Conservation (phyloP, 805 yeast species). For the Myxozyma geophila region DNA sequence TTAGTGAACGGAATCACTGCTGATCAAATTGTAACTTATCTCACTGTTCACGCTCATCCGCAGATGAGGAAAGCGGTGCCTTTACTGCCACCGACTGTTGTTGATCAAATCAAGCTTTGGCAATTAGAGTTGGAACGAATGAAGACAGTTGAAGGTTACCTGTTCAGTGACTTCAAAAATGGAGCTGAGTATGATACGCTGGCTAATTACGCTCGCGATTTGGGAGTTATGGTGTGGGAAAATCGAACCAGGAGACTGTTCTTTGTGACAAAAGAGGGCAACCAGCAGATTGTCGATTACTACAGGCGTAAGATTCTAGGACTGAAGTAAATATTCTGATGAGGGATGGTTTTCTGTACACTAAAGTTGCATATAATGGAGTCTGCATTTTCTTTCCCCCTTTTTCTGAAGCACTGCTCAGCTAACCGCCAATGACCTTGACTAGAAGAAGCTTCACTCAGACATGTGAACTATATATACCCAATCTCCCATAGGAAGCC, state of each 20-base stretch:
- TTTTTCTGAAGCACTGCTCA: no score
- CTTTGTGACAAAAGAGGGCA: slow-evolving; percentile 87
- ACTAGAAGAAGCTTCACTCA: no score
- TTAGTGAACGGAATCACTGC: slow-evolving; percentile 88
- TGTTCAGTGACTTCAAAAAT: slow-evolving; percentile 82
- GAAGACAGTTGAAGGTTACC: slow-evolving; percentile 79
- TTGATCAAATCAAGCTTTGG: slow-evolving; percentile 95
- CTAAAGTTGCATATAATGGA: slow-evolving; percentile 9
- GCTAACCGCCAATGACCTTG: no score
- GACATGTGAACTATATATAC: no score
- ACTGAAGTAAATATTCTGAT: not conserved
- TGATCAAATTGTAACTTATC: slow-evolving; percentile 86
- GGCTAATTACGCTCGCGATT: slow-evolving; percentile 79
- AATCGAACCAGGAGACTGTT: slow-evolving; percentile 70
- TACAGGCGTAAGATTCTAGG: slow-evolving; percentile 58
- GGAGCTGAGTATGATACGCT: slow-evolving; percentile 76
- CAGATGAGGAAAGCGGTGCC: slow-evolving; percentile 73
- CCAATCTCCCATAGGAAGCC: not conserved
- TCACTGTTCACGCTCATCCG: slow-evolving; percentile 91
- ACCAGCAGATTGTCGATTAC: slow-evolving; percentile 86
- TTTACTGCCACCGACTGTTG: slow-evolving; percentile 93
- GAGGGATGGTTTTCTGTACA: not conserved
- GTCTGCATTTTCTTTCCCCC: not conserved
- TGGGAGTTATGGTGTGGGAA: slow-evolving; percentile 91
- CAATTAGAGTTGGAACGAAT: slow-evolving; percentile 94